A percentile compares a stretch with the other conserved stretches of the same genome.
phyloP scores from a whole-genome alignment of 805 yeast species.

The Saturnispora bothae region DNA sequence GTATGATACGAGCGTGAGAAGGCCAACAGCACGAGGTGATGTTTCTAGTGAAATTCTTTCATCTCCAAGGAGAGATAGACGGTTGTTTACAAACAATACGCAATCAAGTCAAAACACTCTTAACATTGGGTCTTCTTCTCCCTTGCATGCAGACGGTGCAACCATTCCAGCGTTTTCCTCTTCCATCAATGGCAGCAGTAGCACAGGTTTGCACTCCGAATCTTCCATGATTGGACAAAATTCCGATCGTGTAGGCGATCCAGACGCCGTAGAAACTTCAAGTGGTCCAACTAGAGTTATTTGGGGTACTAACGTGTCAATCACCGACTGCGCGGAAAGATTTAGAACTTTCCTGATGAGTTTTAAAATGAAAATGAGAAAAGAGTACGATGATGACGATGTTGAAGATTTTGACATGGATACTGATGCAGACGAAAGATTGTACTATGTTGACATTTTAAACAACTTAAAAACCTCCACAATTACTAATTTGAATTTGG shows the following conservation, averaged over 20 bases:
- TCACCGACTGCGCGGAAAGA: conserved; percentile 71
- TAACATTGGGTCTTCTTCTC: conserved; percentile 5
- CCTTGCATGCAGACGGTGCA: conserved; percentile 8
- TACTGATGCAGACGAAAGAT: conserved; percentile 49
- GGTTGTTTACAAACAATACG: conserved; percentile 25
- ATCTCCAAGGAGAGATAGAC: conserved; percentile 57
- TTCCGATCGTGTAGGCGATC: background rate
- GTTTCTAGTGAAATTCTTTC: conserved; percentile 56
- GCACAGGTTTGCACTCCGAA: conserved; percentile 4
- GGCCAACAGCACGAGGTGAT: conserved; percentile 62
- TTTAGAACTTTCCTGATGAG: conserved; percentile 79
- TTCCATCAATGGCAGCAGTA: conserved; percentile 6
- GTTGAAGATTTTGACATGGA: conserved; percentile 24
- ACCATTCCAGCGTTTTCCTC: conserved; percentile 14
- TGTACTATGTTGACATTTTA: conserved; percentile 64
- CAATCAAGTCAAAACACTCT: background rate
- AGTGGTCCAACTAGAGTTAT: conserved; percentile 82
- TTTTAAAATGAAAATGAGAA: conserved; percentile 70
- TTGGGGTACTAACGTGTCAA: conserved; percentile 97
- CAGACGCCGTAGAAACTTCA: conserved; percentile 20
- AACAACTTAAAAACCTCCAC: conserved; percentile 71
- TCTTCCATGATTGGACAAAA: conserved; percentile 4
- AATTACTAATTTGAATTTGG: conserved; percentile 73
- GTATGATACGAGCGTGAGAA: conserved; percentile 28
- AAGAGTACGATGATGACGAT: conserved; percentile 33